Conservation (phyloP, 1,139 yeast genomes). For the Tardiomyces digboiensis region DNA sequence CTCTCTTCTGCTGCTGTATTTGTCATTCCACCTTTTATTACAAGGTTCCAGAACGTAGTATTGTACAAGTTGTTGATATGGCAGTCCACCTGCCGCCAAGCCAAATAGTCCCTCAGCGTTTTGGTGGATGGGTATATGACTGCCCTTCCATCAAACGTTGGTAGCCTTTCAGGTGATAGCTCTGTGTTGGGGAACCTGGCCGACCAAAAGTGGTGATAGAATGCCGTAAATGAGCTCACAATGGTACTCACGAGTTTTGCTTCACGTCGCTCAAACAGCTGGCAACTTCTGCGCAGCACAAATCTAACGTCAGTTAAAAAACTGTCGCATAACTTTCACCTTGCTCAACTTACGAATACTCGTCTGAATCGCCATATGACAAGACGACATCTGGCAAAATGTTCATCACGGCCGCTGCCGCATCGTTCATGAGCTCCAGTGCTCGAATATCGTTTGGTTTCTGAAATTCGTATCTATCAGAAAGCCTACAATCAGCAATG, state of each 20-base stretch:
- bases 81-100: constrained; percentile 97
- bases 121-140: constrained; percentile 66
- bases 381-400: constrained; percentile 60
- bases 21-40: constrained; percentile 55
- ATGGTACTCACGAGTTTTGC: constrained; percentile 71
- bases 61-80: constrained; percentile 92
- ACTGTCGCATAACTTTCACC: constrained; percentile 3
- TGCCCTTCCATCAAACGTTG: constrained; percentile 88
- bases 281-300: constrained; percentile 51
- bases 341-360: constrained; percentile 44
- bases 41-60: constrained; percentile 87
- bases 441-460: constrained; percentile 88
- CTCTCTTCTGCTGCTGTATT: constrained; percentile 71
- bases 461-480: constrained; percentile 57
- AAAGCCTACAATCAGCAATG: constrained; percentile 31
- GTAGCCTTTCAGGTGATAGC: constrained; percentile 39
- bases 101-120: constrained; percentile 66
- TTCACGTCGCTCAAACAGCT: constrained; percentile 72
- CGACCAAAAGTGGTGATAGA: constrained; percentile 62
- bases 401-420: constrained; percentile 60
- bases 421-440: constrained; percentile 65
- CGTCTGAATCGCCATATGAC: constrained; percentile 96
- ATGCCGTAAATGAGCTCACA: constrained; percentile 73
- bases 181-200: constrained; percentile 41
- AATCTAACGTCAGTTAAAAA: too few relatives aligned